Base-by-base conservation (phyloP, 495 filamentous ascomycete species). In the Baudoinia panamericana region DNA sequence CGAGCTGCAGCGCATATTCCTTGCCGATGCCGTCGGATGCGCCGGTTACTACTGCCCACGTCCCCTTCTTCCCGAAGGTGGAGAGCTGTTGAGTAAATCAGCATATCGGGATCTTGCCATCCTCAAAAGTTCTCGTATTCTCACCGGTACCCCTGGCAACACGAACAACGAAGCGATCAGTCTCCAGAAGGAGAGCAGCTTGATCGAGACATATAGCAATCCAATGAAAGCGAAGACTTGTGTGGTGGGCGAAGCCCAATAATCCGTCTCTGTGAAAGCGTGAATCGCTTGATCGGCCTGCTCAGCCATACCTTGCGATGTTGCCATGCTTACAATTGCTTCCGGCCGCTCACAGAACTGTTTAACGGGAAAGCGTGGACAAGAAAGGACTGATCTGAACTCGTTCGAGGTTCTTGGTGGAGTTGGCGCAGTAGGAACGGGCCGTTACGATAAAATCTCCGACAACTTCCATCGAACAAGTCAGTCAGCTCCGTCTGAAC, bases 21-120 rank as follows among this genome's bases (percentile, higher is more conserved):
- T 94, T 95, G 54, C 92, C 92, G 39, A 99, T 75, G 47, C 92
- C 92, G 65, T 96, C 90, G 10, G 85, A 93, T 41, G 92, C 90
- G 49, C 92, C 92, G 32, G 92, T 96, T 16, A 99, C 71, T 30
- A 99, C 72, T 16, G 85, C 90, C 85, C 87, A 99, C 54, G 76
- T 87, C 43, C 87, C 87, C 53, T 84, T 85, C 46, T 78, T 80
- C 49, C 86, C 92, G 65, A 94, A 95, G 46, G 77, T 84, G 45
- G 73, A 75, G 40, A 99, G 78, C 90, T 97, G 48, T 2, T n/a
- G 11, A 33, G 22, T 9, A 36, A 32, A 31, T 41, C 32, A 32
- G 36, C 26, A 12, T 35, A 41, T 34, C 36, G 23, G 26, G 8
- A 24, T 18, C 11, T 40, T 22, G 19, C 13, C 20, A 27, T 34